These are phyloP conservation scores for Arabidopsis suecica DNA, from an alignment of 345 rosid genomes.

Conservation along the genomic window DNA sequence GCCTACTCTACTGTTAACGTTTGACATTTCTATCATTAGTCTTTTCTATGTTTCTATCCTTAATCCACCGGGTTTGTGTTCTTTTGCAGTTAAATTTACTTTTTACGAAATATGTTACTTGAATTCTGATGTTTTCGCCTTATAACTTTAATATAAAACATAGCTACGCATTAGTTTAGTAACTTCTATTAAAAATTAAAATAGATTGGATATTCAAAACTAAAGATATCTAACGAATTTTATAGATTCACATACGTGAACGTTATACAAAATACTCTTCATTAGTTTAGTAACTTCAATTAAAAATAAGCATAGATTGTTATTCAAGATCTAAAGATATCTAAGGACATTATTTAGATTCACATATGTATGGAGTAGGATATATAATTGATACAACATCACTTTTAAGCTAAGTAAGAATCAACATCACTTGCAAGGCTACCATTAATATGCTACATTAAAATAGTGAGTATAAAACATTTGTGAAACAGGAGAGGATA, in stretches of 20 bases:
- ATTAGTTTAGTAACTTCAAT: neutral
- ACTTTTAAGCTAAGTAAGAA: neutral
- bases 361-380: neutral
- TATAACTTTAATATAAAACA: too few relatives aligned
- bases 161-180: too few relatives aligned
- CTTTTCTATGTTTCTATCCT: neutral
- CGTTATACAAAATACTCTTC: too few relatives aligned
- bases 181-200: too few relatives aligned
- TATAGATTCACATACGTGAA: neutral
- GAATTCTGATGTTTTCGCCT: neutral
- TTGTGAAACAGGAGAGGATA: neutral
- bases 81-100: slow-evolving; percentile 3
- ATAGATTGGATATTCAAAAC: neutral
- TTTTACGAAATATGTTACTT: neutral
- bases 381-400: neutral
- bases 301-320: neutral
- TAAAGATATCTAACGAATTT: neutral
- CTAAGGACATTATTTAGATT: neutral
- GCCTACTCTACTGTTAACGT: neutral
- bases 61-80: neutral
- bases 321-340: neutral
- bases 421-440: too few relatives aligned
- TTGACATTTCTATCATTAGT: slow-evolving; percentile 9
- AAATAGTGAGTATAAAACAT: neutral
- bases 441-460: too few relatives aligned